These are phyloP conservation scores for Annulohypoxylon truncatum DNA, from an alignment of 2,329 filamentous ascomycete species.

Conservation along the genomic window DNA sequence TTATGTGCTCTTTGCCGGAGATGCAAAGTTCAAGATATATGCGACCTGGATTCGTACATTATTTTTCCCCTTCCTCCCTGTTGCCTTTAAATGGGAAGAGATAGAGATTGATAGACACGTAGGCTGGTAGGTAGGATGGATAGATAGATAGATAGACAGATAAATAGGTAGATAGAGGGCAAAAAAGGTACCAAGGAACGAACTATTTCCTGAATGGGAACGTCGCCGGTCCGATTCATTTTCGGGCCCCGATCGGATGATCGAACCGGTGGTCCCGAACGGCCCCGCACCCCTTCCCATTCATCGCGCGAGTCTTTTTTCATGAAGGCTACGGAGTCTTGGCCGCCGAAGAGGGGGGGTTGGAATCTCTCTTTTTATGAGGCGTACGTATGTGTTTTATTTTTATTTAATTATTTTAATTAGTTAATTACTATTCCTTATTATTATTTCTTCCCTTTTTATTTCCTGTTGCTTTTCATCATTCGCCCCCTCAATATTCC, in stretches of 20 bases:
- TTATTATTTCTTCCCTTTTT: background rate
- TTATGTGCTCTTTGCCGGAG: constrained; percentile 15
- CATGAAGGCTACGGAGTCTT: constrained; percentile 35
- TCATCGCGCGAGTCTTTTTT: constrained; percentile 12
- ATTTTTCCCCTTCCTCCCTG: too few species aligned
- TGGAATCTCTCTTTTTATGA: background rate
- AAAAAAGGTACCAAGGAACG: background rate
- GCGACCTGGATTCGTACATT: background rate
- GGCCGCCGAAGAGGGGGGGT: constrained; percentile 33
- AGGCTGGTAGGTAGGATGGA: background rate
- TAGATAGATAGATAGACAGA: background rate
- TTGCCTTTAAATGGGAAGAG: background rate
- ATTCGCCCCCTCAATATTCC: constrained; percentile 1
- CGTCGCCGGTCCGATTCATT: constrained; percentile 39
- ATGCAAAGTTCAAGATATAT: constrained; percentile 16
- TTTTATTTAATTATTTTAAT: background rate
- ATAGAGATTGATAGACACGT: background rate
- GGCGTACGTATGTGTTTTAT: constrained; percentile 4
- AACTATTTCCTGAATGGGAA: constrained; percentile 27
- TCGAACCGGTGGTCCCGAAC: constrained; percentile 36
- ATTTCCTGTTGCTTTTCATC: background rate
- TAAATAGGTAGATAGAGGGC: background rate
- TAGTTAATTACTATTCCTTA: background rate
- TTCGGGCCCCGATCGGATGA: constrained; percentile 39
- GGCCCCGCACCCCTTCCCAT: constrained; percentile 26